phyloP scores from a whole-genome alignment of 306 rosid species.

The Castanopsis chinensis region DNA sequence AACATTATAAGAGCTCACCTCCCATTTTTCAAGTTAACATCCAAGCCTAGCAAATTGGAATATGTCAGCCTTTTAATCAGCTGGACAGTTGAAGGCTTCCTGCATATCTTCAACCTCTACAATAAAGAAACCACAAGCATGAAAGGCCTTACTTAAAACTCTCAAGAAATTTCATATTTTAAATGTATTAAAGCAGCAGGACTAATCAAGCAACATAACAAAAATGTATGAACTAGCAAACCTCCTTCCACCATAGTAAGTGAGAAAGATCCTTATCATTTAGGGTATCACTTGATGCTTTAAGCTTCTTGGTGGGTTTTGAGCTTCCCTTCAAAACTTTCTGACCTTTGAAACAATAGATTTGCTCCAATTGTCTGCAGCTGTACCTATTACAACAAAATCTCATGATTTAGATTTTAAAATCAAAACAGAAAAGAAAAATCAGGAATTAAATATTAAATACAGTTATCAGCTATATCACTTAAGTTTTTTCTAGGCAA shows the following conservation, averaged over 20 bases:
- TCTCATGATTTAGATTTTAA: slow-evolving; percentile 20
- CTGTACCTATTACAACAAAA: slow-evolving; percentile 15
- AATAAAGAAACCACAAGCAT: slow-evolving; percentile 4
- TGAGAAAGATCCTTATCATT: slow-evolving; percentile 73
- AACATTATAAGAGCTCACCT: slow-evolving; percentile 47
- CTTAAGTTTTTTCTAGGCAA: neutral
- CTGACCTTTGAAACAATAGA: slow-evolving; percentile 38
- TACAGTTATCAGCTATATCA: neutral
- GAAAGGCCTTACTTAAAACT: slow-evolving; percentile 20
- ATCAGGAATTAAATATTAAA: neutral
- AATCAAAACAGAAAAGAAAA: neutral
- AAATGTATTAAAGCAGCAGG: neutral
- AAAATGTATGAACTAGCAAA: slow-evolving; percentile 12
- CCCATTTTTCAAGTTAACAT: slow-evolving; percentile 69
- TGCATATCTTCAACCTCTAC: slow-evolving; percentile 72
- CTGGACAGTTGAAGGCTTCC: slow-evolving; percentile 70
- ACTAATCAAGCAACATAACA: slow-evolving; percentile 7
- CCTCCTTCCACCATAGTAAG: slow-evolving; percentile 94
- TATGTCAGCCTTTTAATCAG: slow-evolving; percentile 69
- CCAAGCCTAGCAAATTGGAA: slow-evolving; percentile 89
- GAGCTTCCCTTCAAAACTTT: slow-evolving; percentile 48
- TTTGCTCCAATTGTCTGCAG: slow-evolving; percentile 35
- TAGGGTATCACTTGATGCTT: slow-evolving; percentile 33
- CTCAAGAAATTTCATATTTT: slow-evolving; percentile 4
- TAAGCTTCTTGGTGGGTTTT: slow-evolving; percentile 55